A percentile compares a stretch with the other conserved stretches of the same genome.
Evolutionary conservation across 768 basidiomycete genomes (phyloP).

Genomic region (Mycena metata): DNA sequence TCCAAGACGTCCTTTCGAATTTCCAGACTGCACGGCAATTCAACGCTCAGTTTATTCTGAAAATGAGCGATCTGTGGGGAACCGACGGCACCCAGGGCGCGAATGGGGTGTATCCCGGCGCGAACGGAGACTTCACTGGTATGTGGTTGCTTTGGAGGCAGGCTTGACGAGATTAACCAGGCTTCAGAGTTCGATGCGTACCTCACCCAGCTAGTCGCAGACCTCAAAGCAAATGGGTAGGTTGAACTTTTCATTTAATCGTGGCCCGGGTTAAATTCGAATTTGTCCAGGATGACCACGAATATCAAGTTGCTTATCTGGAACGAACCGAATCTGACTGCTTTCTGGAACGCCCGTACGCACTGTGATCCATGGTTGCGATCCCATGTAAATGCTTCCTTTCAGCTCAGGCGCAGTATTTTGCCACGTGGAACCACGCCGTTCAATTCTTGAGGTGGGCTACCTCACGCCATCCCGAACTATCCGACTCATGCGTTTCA

Average conservation of each 20-base stretch:
- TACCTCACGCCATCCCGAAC: not conserved
- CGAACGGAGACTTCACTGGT: slow-evolving; percentile 27
- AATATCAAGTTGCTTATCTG: slow-evolving; percentile 40
- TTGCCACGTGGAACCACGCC: slow-evolving; percentile 36
- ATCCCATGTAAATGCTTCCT: not conserved
- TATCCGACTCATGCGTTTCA: not conserved
- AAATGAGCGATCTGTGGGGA: slow-evolving; percentile 43
- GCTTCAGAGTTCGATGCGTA: slow-evolving; percentile 36
- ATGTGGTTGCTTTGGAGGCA: not conserved
- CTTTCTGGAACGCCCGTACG: slow-evolving; percentile 39
- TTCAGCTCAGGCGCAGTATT: slow-evolving; percentile 35
- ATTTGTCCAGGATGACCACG: slow-evolving; percentile 33
- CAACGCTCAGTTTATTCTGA: slow-evolving; percentile 39
- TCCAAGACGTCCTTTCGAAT: slow-evolving; percentile 40
- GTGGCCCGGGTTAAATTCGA: not conserved
- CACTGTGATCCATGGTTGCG: not conserved
- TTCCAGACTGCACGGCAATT: slow-evolving; percentile 39
- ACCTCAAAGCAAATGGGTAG: slow-evolving; percentile 40
- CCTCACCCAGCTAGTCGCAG: slow-evolving; percentile 36
- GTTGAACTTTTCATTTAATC: not conserved
- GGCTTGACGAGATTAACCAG: not conserved
- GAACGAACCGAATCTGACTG: slow-evolving; percentile 40
- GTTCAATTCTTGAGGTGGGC: slow-evolving; percentile 34
- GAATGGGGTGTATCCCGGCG: slow-evolving; percentile 38
- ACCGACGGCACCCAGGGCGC: slow-evolving; percentile 40